Conservation (phyloP, 495 filamentous ascomycete species). For the Hypoxylon trugodes region DNA sequence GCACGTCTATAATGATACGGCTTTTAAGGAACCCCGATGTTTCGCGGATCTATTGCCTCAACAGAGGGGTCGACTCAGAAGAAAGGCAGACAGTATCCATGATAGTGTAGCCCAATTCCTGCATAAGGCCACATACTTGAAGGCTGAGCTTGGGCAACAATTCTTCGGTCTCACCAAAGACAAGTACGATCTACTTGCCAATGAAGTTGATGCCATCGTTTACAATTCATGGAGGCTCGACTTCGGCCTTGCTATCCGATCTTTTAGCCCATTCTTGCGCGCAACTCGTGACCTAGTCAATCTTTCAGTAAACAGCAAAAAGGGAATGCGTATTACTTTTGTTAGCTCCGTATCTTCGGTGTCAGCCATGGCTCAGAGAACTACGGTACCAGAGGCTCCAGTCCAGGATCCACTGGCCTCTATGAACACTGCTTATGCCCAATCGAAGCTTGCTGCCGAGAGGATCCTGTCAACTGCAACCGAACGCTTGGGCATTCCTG, state of each 20-base stretch:
- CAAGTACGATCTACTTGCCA: conserved; percentile 28
- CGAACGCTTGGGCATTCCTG: conserved; percentile 8
- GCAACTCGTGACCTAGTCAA: conserved; percentile 35
- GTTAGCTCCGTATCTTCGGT: conserved; percentile 23
- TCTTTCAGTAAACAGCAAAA: neutral
- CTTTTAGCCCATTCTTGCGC: conserved; percentile 36
- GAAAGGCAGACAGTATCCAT: neutral
- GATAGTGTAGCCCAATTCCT: neutral
- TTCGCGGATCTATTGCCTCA: conserved; percentile 2
- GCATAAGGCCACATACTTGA: conserved; percentile 36
- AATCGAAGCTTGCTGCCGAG: conserved; percentile 43
- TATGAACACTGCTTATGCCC: conserved; percentile 39
- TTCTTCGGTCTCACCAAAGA: conserved; percentile 34
- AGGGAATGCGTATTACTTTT: conserved; percentile 15
- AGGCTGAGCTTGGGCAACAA: conserved; percentile 41
- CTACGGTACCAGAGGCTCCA: conserved; percentile 5
- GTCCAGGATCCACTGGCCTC: conserved; percentile 30
- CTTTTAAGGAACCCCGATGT: neutral
- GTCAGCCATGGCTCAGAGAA: neutral
- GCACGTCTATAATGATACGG: no score
- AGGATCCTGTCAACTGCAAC: conserved; percentile 22
- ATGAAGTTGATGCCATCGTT: conserved; percentile 41
- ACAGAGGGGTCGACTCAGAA: neutral
- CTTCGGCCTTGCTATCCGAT: conserved; percentile 47
- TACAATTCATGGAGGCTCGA: conserved; percentile 53